These are phyloP conservation scores for Filobasidium floriforme DNA, from an alignment of 768 basidiomycete genomes.

Conservation along the genomic window DNA sequence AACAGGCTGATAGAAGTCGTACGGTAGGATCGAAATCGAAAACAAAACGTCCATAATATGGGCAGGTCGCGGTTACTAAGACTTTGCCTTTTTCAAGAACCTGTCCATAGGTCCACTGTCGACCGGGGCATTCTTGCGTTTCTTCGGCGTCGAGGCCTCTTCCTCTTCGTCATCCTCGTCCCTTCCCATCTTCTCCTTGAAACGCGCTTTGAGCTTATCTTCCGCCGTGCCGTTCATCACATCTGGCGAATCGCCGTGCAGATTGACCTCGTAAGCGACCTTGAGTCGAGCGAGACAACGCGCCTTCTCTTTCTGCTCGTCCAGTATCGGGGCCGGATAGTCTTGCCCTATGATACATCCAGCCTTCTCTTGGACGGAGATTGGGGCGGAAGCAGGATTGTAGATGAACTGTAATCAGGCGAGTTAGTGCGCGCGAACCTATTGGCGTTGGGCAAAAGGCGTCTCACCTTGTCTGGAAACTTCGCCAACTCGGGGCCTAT, in stretches of 20 bases:
- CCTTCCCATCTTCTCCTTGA: conserved; percentile 28
- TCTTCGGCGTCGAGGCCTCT: conserved; percentile 14
- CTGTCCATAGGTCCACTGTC: conserved; percentile 18
- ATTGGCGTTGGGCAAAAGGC: background rate
- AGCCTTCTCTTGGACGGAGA: conserved; percentile 39
- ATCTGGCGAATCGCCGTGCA: conserved; percentile 39
- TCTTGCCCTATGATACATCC: conserved; percentile 45
- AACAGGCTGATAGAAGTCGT: background rate
- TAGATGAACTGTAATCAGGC: conserved; percentile 41
- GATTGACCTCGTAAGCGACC: conserved; percentile 39
- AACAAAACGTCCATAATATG: background rate
- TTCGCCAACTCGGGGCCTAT: conserved; percentile 44
- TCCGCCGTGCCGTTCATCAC: conserved; percentile 43
- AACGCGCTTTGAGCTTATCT: conserved; percentile 28
- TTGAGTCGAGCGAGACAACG: conserved; percentile 40
- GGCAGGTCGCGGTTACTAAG: background rate
- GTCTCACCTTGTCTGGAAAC: conserved; percentile 45
- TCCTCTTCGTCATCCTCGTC: conserved; percentile 17
- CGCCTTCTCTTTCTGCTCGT: conserved; percentile 42
- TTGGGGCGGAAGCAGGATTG: conserved; percentile 43
- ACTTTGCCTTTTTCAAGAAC: conserved; percentile 16
- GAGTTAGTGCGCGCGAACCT: background rate
- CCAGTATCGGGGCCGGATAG: conserved; percentile 45
- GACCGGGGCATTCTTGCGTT: conserved; percentile 12
- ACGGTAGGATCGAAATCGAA: background rate